A percentile compares a stretch with the other conserved stretches of the same genome.
Conservation (phyloP, 768 basidiomycete genomes). For the Hericium erinaceus region DNA sequence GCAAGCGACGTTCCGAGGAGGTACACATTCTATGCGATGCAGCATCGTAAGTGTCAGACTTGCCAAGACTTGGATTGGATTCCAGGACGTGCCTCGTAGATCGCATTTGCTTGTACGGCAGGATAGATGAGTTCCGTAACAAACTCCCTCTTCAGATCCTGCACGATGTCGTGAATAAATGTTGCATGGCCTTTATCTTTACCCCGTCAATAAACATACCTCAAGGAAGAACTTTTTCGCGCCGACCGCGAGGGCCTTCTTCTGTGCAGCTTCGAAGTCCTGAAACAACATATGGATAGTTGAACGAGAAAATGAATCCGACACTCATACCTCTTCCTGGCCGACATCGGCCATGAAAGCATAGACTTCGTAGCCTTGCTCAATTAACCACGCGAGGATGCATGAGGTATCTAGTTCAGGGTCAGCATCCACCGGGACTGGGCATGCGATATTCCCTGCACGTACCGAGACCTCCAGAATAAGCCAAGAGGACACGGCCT, state of each 20-base stretch:
- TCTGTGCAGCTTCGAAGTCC: constrained; percentile 90
- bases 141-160: constrained; percentile 95
- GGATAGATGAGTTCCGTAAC: constrained; percentile 96
- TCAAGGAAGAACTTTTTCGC: constrained; percentile 95
- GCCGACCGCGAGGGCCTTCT: constrained; percentile 84
- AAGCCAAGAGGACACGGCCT: constrained; percentile 92
- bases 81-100: constrained; percentile 70
- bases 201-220: constrained; percentile 28
- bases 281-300: constrained; percentile 21
- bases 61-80: neutral
- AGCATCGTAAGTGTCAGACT: neutral
- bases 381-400: constrained; percentile 98
- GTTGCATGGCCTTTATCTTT: no score
- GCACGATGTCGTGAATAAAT: neutral
- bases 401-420: constrained; percentile 74
- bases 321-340: constrained; percentile 62
- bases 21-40: constrained; percentile 67
- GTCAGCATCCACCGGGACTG: neutral
- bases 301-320: neutral
- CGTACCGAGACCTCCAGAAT: constrained; percentile 96
- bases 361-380: constrained; percentile 93
- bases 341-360: constrained; percentile 97
- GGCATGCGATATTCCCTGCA: constrained; percentile 6
- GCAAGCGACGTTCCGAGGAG: constrained; percentile 96
- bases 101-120: constrained; percentile 95